These are phyloP conservation scores for Stachybotrys chartarum DNA, from an alignment of 2,329 filamentous ascomycete genomes.

Conservation along the genomic window DNA sequence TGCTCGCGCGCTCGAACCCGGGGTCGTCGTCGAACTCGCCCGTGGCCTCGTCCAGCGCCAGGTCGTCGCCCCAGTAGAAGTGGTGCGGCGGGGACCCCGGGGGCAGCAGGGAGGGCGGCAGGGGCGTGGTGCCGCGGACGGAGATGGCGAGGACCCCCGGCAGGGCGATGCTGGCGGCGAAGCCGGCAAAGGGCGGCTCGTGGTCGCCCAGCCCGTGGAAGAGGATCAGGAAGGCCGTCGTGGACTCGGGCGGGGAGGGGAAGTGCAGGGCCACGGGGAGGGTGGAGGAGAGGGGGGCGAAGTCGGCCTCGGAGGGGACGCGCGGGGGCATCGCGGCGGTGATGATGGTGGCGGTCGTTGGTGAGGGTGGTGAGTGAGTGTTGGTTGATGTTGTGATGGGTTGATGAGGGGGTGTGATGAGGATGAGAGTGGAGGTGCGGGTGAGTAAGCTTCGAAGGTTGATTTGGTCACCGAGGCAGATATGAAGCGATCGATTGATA, in stretches of 20 bases:
- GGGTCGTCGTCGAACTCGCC: conserved; percentile 55
- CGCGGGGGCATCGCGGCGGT: conserved; percentile 32
- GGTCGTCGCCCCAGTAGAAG: conserved; percentile 63
- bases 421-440: neutral
- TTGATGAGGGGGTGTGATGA: neutral
- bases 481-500: too few species aligned
- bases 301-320: conserved; percentile 44
- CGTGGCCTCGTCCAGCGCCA: conserved; percentile 41
- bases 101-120: conserved; percentile 62
- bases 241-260: conserved; percentile 49
- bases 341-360: neutral
- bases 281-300: conserved; percentile 31
- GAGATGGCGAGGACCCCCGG: conserved; percentile 73
- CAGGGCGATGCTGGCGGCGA: conserved; percentile 62
- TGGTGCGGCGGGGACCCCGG: conserved; percentile 20
- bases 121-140: conserved; percentile 60
- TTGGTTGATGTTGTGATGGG: neutral
- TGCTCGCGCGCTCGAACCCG: conserved; percentile 45
- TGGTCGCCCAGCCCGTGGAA: conserved; percentile 82
- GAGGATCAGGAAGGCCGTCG: conserved; percentile 70
- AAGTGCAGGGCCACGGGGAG: conserved; percentile 40
- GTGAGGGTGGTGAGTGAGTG: neutral
- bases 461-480: too few species aligned
- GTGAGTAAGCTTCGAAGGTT: neutral
- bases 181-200: conserved; percentile 58